Base-by-base conservation (phyloP, 805 yeast species). In the Candida chilensis region DNA sequence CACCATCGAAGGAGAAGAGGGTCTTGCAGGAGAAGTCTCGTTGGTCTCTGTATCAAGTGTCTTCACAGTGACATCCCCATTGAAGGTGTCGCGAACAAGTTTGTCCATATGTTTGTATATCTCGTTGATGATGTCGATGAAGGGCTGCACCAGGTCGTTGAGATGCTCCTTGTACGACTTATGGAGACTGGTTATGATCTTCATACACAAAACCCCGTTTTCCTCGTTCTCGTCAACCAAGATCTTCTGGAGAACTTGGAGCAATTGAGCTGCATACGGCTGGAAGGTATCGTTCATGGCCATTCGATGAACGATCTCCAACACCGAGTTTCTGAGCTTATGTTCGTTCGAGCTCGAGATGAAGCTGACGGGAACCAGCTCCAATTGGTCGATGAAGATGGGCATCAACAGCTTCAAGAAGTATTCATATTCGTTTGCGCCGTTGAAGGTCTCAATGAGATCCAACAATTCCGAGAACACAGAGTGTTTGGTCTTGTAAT, bases 191-290 rank as follows among this genome's bases (percentile, higher is more conserved):
- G 96, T 85, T 29, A 88, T 67, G 32, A 86, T 78, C 48, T 85
- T 87, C 81, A 92, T 76, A 51, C 94, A 81, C 30, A 86, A 64
- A 1, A 87, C 85, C 30, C 97, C 97, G 50, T 92, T 92, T 37
- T 88, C 96, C 52, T 94, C 99, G 50, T 92, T 92, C 47, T 94
- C 99, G 11, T 59, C 64, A 13, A 70, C 73, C 35, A 90, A 60
- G 10, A 81, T 58, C 15, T 60, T 52, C 42, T 78, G 73, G 32
- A 90, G 57, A 7, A 66, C 57, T 20, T 72, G 78, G 43, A 83
- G 59, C 13, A 86, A 66, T 21, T 64, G 64, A 20, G 58, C 57
- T 1, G 88, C 76, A 49, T 76, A 77, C 0, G 82, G 82, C 46
- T 78, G 80, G 45, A 86, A 75, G 2, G 79, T 68, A 20, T 87